Base-by-base conservation (phyloP, 306 rosid genomes). In the Trifolium pratense region DNA sequence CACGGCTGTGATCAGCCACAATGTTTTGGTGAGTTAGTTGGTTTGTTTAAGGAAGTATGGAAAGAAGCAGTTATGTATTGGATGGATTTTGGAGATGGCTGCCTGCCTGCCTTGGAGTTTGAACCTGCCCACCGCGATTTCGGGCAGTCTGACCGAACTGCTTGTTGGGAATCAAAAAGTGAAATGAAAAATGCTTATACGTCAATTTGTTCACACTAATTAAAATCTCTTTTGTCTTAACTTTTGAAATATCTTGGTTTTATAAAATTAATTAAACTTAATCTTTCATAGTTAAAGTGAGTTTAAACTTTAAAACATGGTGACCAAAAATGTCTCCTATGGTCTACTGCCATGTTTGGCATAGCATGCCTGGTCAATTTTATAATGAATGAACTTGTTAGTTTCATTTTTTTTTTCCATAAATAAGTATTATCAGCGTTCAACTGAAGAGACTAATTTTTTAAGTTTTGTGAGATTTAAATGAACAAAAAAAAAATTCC, bases 101-200 rank as follows among this genome's bases (percentile, higher is more conserved):
- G 48, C 1, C 1, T 37, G 39, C 31, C 31, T 15, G 66, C 63
- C 80, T 91, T 48, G 90, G 75, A 26, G 71, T 75, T 75, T 81
- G 92, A 57, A 75, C 82, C 88, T 78, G 86, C 90, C 90, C 92
- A 80, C 70, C 36, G 40, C 9, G 75, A 79, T 68, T 73, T 85
- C 80, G 92, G 97, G 90, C 87, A 87, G 88, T 76, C 80, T 81
- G 83, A 83, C 90, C 82, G 74, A 52, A 37, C 23, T 56, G 49
- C 5, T 21, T 12, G 11, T 37, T 40, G 13, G 46, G 13, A 40
- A 10, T 11, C 32, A 29, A 40, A 40, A 40, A 13, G 13, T 40
- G 52, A 65, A 36, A 40, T 40, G 46, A 37, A 0, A 51, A 53
- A 53, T 3, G 25, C 29, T 53, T 62, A 36, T 37, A 17, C 14